Evolutionary conservation across 2,329 filamentous ascomycete genomes (phyloP), one percentile per base, ranked within the genome.

Genomic region (Fulvia fulva): DNA sequence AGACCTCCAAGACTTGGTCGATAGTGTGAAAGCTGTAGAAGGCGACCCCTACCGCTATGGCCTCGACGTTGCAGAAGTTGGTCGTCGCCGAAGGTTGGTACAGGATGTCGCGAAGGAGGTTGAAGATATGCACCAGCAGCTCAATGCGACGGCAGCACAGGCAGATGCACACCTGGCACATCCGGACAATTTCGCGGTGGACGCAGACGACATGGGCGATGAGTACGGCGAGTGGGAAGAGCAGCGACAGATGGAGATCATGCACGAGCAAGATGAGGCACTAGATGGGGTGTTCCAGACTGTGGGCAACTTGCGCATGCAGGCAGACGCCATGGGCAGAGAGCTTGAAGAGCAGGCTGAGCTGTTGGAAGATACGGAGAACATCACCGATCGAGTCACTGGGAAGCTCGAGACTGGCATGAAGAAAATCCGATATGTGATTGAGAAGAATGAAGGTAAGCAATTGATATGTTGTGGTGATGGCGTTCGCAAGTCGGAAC

Each of bases 321-420:
- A 97, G 80, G 95, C 94, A 1, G 87, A 95, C 75, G 90, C 91
- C 67, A 99, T 99, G 93, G 93, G 94, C 1, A 81, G 93, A 57
- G 94, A 99, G 78, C 80, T 99, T 47, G 95, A 97, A 76, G 94
- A 99, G 77, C 94, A 99, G 80, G 83, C 83, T 22, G 90, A 91
- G 74, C 88, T 97, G 83, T 80, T 99, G 57, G 87, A 94, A 63
- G 87, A 89, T 53, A 88, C 95, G 43, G 93, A 97, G 75, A 83
- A 81, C 28, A 80, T 96, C 57, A 91, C 90, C 3, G 92, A 97
- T 73, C 83, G 93, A 32, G 91, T 99, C 1, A 89, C 90, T 14
- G 89, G 90, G 1, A 87, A 94, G 71, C 76, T 99, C 68, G 86
- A 91, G 77, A 91, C 82, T 56, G 94, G 94, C 21, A 85, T 97